Evolutionary conservation across 306 rosid species (phyloP).

Genomic region (Morella rubra): DNA sequence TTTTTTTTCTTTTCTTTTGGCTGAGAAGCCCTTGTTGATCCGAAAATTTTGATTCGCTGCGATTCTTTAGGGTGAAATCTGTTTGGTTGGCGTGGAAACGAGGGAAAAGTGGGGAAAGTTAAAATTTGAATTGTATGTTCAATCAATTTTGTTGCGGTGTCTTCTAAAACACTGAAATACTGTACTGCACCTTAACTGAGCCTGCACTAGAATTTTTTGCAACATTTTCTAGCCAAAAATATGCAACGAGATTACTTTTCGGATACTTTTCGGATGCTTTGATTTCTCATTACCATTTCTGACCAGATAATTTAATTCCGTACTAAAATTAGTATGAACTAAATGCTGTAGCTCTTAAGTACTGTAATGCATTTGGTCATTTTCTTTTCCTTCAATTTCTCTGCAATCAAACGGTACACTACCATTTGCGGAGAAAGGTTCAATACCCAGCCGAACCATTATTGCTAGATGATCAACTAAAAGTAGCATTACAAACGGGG

Average conservation of each 20-base stretch:
- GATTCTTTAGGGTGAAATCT: neutral
- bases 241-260: neutral
- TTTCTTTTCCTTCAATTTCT: neutral
- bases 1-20: neutral
- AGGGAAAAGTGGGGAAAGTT: neutral
- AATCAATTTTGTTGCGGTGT: neutral
- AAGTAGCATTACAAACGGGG: neutral
- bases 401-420: neutral
- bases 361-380: neutral
- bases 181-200: neutral
- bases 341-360: neutral
- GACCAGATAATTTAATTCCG: neutral
- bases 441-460: neutral
- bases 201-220: neutral
- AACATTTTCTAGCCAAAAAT: slow-evolving; percentile 5
- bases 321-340: neutral
- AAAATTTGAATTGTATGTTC: neutral
- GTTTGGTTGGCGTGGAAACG: slow-evolving; percentile 10
- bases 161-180: neutral
- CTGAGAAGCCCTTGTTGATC: neutral
- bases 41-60: neutral
- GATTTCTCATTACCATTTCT: neutral
- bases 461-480: neutral
- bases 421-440: slow-evolving; percentile 1
- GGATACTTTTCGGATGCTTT: neutral